Evolutionary conservation across 768 basidiomycete species (phyloP).

Genomic region (Russula sp.): DNA sequence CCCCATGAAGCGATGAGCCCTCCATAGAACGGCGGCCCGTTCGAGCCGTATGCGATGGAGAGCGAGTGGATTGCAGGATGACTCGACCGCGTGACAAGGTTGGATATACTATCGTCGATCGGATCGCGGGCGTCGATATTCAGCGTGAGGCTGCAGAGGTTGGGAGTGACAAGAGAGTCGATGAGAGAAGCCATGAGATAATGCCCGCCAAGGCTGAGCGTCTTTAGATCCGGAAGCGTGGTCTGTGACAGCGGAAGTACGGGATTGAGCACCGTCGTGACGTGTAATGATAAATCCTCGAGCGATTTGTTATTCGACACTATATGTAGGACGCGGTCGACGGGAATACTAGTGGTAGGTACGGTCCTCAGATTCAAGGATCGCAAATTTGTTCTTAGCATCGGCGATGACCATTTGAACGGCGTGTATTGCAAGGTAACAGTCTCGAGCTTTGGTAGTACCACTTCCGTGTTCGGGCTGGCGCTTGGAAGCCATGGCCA

Average conservation of each 20-base stretch:
- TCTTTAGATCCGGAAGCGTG: constrained; percentile 46
- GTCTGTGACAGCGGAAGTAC: constrained; percentile 54
- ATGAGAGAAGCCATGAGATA: constrained; percentile 53
- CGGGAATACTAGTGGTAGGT: constrained; percentile 50
- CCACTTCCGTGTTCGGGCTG: constrained; percentile 27
- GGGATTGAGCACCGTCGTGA: constrained; percentile 51
- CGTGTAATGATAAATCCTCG: constrained; percentile 50
- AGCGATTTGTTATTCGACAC: constrained; percentile 51
- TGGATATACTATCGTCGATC: constrained; percentile 61
- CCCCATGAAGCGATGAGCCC: constrained; percentile 59
- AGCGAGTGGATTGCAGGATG: constrained; percentile 51
- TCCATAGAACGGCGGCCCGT: constrained; percentile 40
- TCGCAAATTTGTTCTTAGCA: constrained; percentile 52
- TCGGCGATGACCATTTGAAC: constrained; percentile 71
- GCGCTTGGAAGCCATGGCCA: constrained; percentile 71
- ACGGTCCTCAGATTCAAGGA: constrained; percentile 59
- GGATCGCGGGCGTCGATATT: constrained; percentile 73
- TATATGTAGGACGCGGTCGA: constrained; percentile 65
- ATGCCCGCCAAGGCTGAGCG: constrained; percentile 58
- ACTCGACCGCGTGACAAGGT: constrained; percentile 52
- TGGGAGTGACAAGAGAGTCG: constrained; percentile 53
- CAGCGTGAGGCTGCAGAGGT: constrained; percentile 49
- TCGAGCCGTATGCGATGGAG: constrained; percentile 51
- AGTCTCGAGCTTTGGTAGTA: constrained; percentile 43
- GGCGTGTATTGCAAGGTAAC: constrained; percentile 66